Evolutionary conservation across 2,329 filamentous ascomycete species (phyloP).

Genomic region (Paraconiothyrium sp.): DNA sequence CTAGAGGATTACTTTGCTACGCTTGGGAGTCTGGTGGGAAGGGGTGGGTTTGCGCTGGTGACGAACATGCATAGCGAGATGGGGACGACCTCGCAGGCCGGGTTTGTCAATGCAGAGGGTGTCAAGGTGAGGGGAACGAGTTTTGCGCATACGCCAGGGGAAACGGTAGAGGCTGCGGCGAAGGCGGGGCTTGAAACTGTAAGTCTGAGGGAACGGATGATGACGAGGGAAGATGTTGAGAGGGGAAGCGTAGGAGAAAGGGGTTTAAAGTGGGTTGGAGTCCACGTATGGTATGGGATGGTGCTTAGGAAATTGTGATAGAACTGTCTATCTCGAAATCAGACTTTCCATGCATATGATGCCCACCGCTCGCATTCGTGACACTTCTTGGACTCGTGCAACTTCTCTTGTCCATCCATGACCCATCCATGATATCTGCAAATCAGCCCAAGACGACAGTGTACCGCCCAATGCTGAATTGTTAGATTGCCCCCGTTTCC

Average conservation of each 20-base stretch:
- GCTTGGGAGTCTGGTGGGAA: constrained; percentile 53
- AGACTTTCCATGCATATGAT: not conserved
- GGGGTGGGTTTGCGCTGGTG: constrained; percentile 63
- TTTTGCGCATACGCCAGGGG: constrained; percentile 63
- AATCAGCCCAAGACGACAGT: not conserved
- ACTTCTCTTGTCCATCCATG: not conserved
- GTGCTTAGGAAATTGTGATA: constrained; percentile 36
- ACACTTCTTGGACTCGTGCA: not conserved
- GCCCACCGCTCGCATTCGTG: not conserved
- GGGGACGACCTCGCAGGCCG: constrained; percentile 67
- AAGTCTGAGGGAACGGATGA: constrained; percentile 37
- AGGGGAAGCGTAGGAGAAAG: constrained; percentile 42
- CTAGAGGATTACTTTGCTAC: constrained; percentile 61
- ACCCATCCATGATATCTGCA: not conserved
- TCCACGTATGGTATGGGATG: constrained; percentile 52
- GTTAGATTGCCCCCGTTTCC: not conserved
- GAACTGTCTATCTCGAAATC: not conserved
- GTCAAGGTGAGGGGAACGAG: constrained; percentile 68
- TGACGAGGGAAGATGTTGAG: constrained; percentile 43
- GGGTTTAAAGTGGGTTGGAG: constrained; percentile 53
- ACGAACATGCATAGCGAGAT: constrained; percentile 76
- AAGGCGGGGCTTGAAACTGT: constrained; percentile 43
- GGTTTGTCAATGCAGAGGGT: constrained; percentile 64
- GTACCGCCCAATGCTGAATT: not conserved
- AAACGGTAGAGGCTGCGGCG: constrained; percentile 62